phyloP scores from a whole-genome alignment of 306 rosid genomes.

The Hylodesmum podocarpum region DNA sequence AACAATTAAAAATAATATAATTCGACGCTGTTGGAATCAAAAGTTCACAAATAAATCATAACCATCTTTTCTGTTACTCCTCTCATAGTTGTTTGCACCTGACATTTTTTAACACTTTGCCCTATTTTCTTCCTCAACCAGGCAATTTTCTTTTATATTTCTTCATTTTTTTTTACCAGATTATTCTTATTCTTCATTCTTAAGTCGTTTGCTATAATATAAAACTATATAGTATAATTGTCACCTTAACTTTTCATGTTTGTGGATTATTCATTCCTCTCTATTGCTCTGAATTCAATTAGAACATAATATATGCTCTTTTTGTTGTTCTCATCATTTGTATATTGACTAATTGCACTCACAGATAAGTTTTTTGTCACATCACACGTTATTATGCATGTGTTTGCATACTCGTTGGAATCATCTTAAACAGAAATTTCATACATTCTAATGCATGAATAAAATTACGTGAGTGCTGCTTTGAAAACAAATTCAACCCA shows the following conservation, averaged over 20 bases:
- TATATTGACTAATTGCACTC: not conserved
- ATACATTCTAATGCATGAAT: too few species aligned
- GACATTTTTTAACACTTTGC: not conserved
- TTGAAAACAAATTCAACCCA: too few species aligned
- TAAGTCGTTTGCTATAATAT: not conserved
- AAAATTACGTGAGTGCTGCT: too few species aligned
- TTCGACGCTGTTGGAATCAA: not conserved
- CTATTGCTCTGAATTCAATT: not conserved
- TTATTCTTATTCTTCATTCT: not conserved
- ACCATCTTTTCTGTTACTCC: not conserved
- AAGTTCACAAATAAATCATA: too few species aligned
- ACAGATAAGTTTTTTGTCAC: not conserved
- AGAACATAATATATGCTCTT: not conserved
- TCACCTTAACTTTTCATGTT: not conserved
- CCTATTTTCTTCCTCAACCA: not conserved
- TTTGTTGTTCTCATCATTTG: not conserved
- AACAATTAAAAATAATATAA: not conserved
- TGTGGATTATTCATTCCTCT: not conserved
- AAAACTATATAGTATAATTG: not conserved
- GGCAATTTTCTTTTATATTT: slow-evolving; percentile 7
- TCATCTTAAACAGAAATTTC: too few species aligned
- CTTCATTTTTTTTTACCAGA: too few species aligned
- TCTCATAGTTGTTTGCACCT: not conserved
- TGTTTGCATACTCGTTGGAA: too few species aligned
- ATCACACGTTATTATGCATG: too few species aligned